A percentile compares a stretch with the other conserved stretches of the same genome.
These are phyloP conservation scores for Daedaleopsis nitida DNA, from an alignment of 768 basidiomycete species.

Conservation along the genomic window DNA sequence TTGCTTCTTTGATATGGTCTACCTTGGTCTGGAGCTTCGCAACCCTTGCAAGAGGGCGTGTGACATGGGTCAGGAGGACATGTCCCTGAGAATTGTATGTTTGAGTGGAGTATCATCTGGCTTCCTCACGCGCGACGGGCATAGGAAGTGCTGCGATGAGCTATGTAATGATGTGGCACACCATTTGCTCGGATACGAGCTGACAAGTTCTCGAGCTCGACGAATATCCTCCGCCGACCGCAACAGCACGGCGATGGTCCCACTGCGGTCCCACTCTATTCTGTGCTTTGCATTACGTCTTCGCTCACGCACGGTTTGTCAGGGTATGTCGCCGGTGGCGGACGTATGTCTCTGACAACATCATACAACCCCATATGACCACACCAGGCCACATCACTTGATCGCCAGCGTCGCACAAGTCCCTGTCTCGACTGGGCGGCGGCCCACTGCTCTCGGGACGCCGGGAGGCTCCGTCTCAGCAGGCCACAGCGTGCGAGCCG, in stretches of 20 bases:
- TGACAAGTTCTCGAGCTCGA: neutral
- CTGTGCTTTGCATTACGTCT: neutral
- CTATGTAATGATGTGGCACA: neutral
- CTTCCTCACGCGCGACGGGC: constrained; percentile 1
- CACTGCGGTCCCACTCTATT: too few relatives aligned
- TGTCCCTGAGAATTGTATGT: neutral
- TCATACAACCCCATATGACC: neutral
- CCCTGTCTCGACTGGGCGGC: neutral
- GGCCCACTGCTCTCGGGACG: neutral
- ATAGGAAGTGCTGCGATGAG: neutral
- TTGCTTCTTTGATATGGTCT: neutral
- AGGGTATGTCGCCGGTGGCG: neutral
- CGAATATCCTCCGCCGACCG: neutral
- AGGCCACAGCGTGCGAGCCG: constrained; percentile 4
- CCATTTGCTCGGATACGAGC: too few relatives aligned
- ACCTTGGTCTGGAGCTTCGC: constrained; percentile 4
- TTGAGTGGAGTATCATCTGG: neutral
- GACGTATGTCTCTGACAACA: neutral
- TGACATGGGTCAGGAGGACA: constrained; percentile 17
- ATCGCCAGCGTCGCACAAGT: neutral
- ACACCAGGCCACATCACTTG: neutral
- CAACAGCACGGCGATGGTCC: neutral
- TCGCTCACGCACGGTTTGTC: neutral
- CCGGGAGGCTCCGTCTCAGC: neutral
- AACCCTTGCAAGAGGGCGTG: constrained; percentile 7